phyloP scores from a whole-genome alignment of 306 rosid species.

The Cotoneaster glaucophyllus region DNA sequence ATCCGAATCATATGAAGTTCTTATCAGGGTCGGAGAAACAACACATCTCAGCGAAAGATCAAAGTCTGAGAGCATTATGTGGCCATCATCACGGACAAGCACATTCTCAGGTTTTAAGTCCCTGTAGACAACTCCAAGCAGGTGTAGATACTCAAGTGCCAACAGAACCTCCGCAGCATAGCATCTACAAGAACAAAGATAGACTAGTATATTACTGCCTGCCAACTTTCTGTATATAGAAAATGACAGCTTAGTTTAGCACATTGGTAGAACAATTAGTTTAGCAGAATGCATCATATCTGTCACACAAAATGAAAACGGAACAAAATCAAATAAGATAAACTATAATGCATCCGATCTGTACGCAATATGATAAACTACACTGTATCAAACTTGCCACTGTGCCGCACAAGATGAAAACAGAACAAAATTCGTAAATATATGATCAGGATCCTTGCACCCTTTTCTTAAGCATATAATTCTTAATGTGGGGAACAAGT shows the following conservation, averaged over 20 bases:
- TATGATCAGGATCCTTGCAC: too few species aligned
- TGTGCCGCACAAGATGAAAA: too few species aligned
- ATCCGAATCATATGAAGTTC: conserved; percentile 59
- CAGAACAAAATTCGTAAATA: background rate
- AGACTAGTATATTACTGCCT: background rate
- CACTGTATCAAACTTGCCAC: too few species aligned
- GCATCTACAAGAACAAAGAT: conserved; percentile 47
- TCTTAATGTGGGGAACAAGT: background rate
- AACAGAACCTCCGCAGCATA: conserved; percentile 97
- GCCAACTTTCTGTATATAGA: background rate
- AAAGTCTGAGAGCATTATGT: conserved; percentile 97
- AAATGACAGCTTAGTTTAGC: background rate
- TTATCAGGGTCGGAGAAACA: conserved; percentile 78
- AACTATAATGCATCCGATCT: background rate
- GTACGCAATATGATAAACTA: too few species aligned
- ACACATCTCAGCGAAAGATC: conserved; percentile 93
- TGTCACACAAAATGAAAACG: background rate
- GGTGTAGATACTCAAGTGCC: conserved; percentile 97
- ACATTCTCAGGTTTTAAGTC: conserved; percentile 98
- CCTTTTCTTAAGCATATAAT: background rate
- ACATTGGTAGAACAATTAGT: background rate
- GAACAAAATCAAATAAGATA: background rate
- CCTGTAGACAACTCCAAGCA: conserved; percentile 98
- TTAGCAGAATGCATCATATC: background rate
- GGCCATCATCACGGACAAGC: conserved; percentile 97